Base-by-base conservation (phyloP, 768 basidiomycete genomes). In the Lactarius hengduanensis region DNA sequence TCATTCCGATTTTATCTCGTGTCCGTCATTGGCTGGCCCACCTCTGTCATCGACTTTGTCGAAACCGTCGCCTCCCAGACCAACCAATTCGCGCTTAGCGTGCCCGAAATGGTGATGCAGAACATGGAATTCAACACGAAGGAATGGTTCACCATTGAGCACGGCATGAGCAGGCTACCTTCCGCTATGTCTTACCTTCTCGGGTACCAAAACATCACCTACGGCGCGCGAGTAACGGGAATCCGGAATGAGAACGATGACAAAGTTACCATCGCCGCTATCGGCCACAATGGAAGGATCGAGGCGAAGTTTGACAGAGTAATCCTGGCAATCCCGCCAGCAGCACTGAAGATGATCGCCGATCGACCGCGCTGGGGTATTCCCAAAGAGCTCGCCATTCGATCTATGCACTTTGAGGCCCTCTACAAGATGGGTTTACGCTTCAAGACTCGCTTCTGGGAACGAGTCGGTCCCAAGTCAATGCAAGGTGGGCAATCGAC, bases 81-180 rank as follows among this genome's bases (percentile, higher is more conserved):
- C 20, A 72, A 72, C 47, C 72, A 72, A 40, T 72, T 72, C 68
- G 53, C 64, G 9, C 72, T 73, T 36, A 72, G 72, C 65, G 69
- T 71, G 15, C 54, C 70, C 4, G 72, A 72, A 63, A 67, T 72
- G 61, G 61, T 72, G 7, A 72, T 72, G 72, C 71, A 72, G 38
- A 57, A 63, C 61, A 65, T 73, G 36, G 72, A 72, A 63, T 72
- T 72, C 55, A 62, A 62, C 43, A 73, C 70, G 11, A 57, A 69
- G 43, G 55, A 65, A 4, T 72, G 72, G 71, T 63, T 53, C 36
- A 72, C 71, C 16, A 62, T 72, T 28, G 62, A 55, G 3, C 47
- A 66, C 26, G 72, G 72, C 26, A 72, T 72, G 72, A 69, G 65
- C 36, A 63, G 70, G 20, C 68, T 73, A 38, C 72, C 72, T 7